Percentiles rank a stretch among this genome's conserved stretches.
Conservation (phyloP, 257 asterid genomes). For the Przewalskia tangutica region DNA sequence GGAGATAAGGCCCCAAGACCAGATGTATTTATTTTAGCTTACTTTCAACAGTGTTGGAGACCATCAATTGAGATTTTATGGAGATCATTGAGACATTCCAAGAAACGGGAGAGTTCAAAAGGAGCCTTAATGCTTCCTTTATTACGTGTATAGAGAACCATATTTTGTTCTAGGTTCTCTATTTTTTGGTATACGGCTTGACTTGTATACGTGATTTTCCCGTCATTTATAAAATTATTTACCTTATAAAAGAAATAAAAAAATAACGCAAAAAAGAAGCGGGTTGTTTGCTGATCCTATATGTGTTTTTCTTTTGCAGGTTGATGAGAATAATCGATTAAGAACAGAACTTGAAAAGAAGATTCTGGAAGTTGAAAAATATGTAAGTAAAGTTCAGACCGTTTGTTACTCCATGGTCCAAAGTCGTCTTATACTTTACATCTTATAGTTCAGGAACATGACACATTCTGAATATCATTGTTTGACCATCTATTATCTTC, state of each 20-base stretch:
- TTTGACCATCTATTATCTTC: background rate
- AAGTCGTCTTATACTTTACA: background rate
- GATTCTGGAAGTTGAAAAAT: constrained; percentile 59
- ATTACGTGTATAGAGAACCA: background rate
- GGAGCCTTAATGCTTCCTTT: too few species aligned
- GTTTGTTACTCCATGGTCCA: constrained; percentile 7
- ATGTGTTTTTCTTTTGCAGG: constrained; percentile 33
- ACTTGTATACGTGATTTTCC: background rate
- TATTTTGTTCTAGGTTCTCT: background rate
- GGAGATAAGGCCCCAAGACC: background rate
- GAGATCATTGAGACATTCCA: too few species aligned
- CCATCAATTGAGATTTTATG: too few species aligned
- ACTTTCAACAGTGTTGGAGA: too few species aligned
- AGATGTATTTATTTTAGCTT: too few species aligned
- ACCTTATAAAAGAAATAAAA: constrained; percentile 4
- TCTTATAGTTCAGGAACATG: background rate
- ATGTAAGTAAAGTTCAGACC: constrained; percentile 39
- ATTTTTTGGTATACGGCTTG: background rate
- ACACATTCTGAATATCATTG: background rate
- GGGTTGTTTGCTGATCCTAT: background rate
- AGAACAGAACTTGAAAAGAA: constrained; percentile 72
- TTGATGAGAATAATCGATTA: constrained; percentile 81
- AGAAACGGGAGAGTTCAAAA: too few species aligned
- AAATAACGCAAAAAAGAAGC: background rate
- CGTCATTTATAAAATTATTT: background rate